Evolutionary conservation across 2,329 filamentous ascomycete genomes (phyloP), one percentile per base, ranked within the genome.

Genomic region (Penicillium glabrum): DNA sequence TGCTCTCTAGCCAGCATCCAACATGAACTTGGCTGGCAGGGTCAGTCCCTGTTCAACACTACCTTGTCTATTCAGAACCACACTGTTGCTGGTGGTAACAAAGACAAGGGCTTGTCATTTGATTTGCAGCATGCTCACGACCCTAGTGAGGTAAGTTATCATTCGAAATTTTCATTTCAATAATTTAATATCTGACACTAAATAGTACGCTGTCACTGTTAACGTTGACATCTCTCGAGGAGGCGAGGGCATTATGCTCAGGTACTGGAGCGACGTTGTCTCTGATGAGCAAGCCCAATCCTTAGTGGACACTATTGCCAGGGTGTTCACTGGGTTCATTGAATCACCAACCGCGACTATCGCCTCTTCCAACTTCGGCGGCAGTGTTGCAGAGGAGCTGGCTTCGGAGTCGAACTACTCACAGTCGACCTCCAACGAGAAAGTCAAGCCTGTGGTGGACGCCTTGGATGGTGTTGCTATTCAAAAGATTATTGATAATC

Each of bases 1-100:
- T 80, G 79, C 60, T 82, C 82, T 2, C 69, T 81, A 21, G 78
- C 79, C 5, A 75, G 77, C 47, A 78, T 82, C 11, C 79, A 81
- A 53, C 74, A 77, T 56, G 72, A 73, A 45, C 66, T 77, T 53
- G 69, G 71, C 8, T 60, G 69, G 49, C 65, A 72, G 50, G 71
- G 72, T 16, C 67, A 71, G 44, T 56, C 69, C 8, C 65, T 78
- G 1, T 78, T 78, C 59, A 77, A 78, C 57, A 77, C 76, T 3
- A 74, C 71, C 0, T 65, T 78, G 7, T 77, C 76, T 1, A 75
- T 77, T 33, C 76, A 78, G 33, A 75, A 73, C 51, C 67, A 71
- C 35, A 65, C 66, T 1, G 61, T 59, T 29, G 61, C 65, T 3
- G 66, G 65, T 16, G 61, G 58, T 19, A 52, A 59, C 6, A 61